A percentile compares a stretch with the other conserved stretches of the same genome.
These are phyloP conservation scores for Trametes cinnabarina DNA, from an alignment of 768 basidiomycete genomes.

Conservation along the genomic window DNA sequence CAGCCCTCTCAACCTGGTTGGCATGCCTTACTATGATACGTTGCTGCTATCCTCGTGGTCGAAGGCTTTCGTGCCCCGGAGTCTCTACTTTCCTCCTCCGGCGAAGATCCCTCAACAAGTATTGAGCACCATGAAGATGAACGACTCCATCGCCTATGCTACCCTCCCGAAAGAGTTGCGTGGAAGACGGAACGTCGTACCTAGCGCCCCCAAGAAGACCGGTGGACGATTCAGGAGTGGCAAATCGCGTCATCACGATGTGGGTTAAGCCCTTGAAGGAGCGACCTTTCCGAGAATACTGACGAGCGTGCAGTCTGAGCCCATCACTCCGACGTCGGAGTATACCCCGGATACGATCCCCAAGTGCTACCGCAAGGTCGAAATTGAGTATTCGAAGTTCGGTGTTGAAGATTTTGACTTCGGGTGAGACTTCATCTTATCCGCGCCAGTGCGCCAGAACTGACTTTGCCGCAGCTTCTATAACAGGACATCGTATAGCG, in stretches of 20 bases:
- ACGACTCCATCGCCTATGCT: slow-evolving; percentile 90
- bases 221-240: slow-evolving; percentile 86
- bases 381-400: slow-evolving; percentile 98
- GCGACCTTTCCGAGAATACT: slow-evolving; percentile 28
- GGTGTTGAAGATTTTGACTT: slow-evolving; percentile 99
- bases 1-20: slow-evolving; percentile 86
- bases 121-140: slow-evolving; percentile 73
- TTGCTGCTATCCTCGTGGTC: slow-evolving; percentile 69
- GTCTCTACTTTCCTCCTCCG: slow-evolving; percentile 60
- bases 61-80: slow-evolving; percentile 51
- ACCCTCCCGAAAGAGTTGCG: slow-evolving; percentile 81
- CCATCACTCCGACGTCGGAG: slow-evolving; percentile 52
- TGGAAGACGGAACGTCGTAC: slow-evolving; percentile 77
- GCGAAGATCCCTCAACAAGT: slow-evolving; percentile 79
- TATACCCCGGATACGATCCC: slow-evolving; percentile 64
- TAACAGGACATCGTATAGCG: slow-evolving; percentile 87
- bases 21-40: slow-evolving; percentile 79
- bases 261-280: background rate
- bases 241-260: slow-evolving; percentile 36
- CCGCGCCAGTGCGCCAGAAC: background rate
- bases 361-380: slow-evolving; percentile 82
- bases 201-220: slow-evolving; percentile 48
- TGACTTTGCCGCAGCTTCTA: slow-evolving; percentile 62
- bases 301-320: slow-evolving; percentile 42
- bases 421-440: slow-evolving; percentile 49